phyloP scores from a whole-genome alignment of 1,284 basidiomycete species.

The Marasmius oreades region DNA sequence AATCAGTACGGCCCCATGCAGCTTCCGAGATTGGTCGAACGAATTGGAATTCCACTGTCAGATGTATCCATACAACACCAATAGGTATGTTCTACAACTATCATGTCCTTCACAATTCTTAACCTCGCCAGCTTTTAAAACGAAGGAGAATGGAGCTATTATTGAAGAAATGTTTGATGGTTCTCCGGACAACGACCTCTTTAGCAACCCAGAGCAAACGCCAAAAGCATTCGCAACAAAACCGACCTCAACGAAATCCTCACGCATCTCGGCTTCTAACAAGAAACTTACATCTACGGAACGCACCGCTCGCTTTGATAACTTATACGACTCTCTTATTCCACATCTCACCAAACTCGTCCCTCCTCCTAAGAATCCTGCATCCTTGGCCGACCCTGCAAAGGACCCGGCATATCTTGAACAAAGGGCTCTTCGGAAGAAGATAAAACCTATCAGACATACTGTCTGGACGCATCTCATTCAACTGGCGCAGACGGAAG shows the following conservation, averaged over 20 bases:
- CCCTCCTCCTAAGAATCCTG: not conserved
- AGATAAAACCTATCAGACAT: constrained; percentile 26
- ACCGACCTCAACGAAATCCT: not conserved
- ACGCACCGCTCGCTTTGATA: constrained; percentile 5
- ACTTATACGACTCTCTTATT: constrained; percentile 4
- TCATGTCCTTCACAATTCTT: not conserved
- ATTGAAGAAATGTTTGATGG: constrained; percentile 25
- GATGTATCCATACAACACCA: not conserved
- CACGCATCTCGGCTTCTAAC: not conserved
- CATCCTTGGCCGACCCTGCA: not conserved
- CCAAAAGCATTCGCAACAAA: not conserved
- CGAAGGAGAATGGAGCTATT: constrained; percentile 22
- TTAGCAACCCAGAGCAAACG: constrained; percentile 8
- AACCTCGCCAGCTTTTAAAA: constrained; percentile 11
- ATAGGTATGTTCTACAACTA: not conserved
- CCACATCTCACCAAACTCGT: constrained; percentile 1
- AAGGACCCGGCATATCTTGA: not conserved
- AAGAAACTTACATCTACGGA: constrained; percentile 6
- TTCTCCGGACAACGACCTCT: constrained; percentile 17
- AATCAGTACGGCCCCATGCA: not conserved
- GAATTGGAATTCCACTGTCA: not conserved
- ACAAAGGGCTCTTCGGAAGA: constrained; percentile 19
- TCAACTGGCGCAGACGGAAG: constrained; percentile 41
- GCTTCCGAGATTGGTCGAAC: not conserved
- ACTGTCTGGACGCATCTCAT: constrained; percentile 46